Conservation (phyloP, 345 rosid species). For the Excoecaria cochinchinensis region DNA sequence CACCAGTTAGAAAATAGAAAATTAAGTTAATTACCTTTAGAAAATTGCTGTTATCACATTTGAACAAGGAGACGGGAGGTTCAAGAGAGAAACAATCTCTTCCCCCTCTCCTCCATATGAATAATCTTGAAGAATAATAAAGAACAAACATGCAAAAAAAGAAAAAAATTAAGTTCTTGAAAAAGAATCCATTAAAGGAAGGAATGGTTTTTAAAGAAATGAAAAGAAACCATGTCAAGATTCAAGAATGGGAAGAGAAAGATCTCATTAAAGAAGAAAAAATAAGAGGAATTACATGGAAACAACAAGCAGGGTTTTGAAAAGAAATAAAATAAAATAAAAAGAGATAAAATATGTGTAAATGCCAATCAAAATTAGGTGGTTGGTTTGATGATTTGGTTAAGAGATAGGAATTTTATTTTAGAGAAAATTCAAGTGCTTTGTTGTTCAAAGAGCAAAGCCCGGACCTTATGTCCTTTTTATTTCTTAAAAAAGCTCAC, state of each 20-base stretch:
- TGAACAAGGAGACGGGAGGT: background rate
- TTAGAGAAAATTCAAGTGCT: conserved; percentile 3
- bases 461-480: conserved; percentile 4
- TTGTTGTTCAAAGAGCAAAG: conserved; percentile 25
- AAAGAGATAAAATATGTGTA: background rate
- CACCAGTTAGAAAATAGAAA: background rate
- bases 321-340: background rate
- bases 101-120: background rate
- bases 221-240: conserved; percentile 16
- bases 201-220: conserved; percentile 11
- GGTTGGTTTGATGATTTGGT: conserved; percentile 19
- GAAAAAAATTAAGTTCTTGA: conserved; percentile 3
- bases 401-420: background rate
- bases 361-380: background rate
- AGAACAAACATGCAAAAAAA: conserved; percentile 8
- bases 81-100: conserved; percentile 25
- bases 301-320: too few relatives aligned
- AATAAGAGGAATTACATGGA: too few relatives aligned
- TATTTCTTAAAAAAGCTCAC: background rate
- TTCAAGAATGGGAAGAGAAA: too few relatives aligned
- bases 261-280: too few relatives aligned
- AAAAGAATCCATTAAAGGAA: conserved; percentile 14
- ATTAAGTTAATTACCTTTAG: background rate
- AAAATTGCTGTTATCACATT: background rate
- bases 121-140: conserved; percentile 6